These are phyloP conservation scores for Tylopilus sp. DNA, from an alignment of 768 basidiomycete species.

Conservation along the genomic window DNA sequence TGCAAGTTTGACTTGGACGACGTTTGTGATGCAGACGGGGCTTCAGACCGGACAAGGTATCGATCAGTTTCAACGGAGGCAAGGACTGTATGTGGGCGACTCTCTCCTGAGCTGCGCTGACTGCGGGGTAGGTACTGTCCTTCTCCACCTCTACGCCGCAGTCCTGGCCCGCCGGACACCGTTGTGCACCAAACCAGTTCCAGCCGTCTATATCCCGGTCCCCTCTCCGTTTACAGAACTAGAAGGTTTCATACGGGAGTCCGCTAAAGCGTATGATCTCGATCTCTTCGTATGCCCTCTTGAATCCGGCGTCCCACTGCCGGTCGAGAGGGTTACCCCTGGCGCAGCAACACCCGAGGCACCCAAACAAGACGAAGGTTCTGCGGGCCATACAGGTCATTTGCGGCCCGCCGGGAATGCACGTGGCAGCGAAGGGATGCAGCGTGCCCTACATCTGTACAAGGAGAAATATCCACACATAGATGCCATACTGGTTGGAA, in stretches of 20 bases:
- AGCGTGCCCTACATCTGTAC: slow-evolving; percentile 70
- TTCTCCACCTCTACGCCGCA: slow-evolving; percentile 84
- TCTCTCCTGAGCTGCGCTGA: neutral
- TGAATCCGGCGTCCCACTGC: slow-evolving; percentile 39
- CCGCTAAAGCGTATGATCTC: slow-evolving; percentile 62
- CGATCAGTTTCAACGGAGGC: slow-evolving; percentile 96
- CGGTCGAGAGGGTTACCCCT: slow-evolving; percentile 47
- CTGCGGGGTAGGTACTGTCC: slow-evolving; percentile 75
- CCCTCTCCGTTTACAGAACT: slow-evolving; percentile 83
- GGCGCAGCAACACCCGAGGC: slow-evolving; percentile 27
- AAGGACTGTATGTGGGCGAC: slow-evolving; percentile 81
- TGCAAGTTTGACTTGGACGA: slow-evolving; percentile 8
- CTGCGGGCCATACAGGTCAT: slow-evolving; percentile 8
- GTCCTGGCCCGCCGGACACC: slow-evolving; percentile 49
- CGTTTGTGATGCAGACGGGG: slow-evolving; percentile 6
- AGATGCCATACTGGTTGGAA: slow-evolving; percentile 85
- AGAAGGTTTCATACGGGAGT: slow-evolving; percentile 76
- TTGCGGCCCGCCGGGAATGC: too few relatives aligned
- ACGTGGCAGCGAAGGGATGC: slow-evolving; percentile 75
- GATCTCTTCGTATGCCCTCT: slow-evolving; percentile 52
- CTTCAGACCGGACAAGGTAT: slow-evolving; percentile 61
- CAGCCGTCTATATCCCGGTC: slow-evolving; percentile 83
- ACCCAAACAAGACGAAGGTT: slow-evolving; percentile 8
- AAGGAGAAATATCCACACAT: slow-evolving; percentile 63
- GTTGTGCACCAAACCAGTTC: slow-evolving; percentile 45